These are phyloP conservation scores for Auricularia auricula-judae DNA, from an alignment of 768 basidiomycete species.

Conservation along the genomic window DNA sequence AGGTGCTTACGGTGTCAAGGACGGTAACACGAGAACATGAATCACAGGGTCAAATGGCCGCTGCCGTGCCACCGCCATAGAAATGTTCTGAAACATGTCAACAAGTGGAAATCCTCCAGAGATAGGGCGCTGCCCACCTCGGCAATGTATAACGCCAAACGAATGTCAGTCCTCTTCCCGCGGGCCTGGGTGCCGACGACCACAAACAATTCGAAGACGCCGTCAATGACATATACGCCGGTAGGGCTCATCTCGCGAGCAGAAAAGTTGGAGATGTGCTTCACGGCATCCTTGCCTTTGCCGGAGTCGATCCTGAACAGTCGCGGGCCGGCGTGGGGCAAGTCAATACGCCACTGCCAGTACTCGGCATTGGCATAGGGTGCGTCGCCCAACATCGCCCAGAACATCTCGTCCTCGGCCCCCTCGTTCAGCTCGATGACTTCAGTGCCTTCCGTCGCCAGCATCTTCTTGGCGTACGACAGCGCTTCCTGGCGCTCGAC, in stretches of 20 bases:
- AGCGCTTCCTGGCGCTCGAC: conserved; percentile 52
- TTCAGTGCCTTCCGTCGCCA: conserved; percentile 21
- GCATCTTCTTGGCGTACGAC: conserved; percentile 44
- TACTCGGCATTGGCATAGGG: conserved; percentile 71
- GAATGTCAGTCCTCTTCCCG: conserved; percentile 46
- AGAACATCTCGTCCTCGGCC: conserved; percentile 64
- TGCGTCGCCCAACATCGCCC: conserved; percentile 73
- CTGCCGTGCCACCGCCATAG: conserved; percentile 34
- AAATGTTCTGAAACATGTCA: conserved; percentile 35
- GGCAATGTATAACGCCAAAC: conserved; percentile 46
- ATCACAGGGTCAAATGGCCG: conserved; percentile 64
- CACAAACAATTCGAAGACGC: conserved; percentile 71
- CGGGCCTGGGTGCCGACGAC: conserved; percentile 60
- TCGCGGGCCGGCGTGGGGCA: conserved; percentile 32
- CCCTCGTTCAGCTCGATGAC: conserved; percentile 55
- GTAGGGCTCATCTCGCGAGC: conserved; percentile 23
- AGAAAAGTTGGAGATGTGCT: conserved; percentile 32
- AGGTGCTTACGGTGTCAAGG: conserved; percentile 40
- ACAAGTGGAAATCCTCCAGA: background rate
- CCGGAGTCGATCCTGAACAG: conserved; percentile 48
- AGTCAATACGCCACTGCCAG: conserved; percentile 59
- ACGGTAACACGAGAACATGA: conserved; percentile 64
- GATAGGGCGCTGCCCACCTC: conserved; percentile 28
- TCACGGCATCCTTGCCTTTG: conserved; percentile 29
- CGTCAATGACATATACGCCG: conserved; percentile 59